A percentile compares a stretch with the other conserved stretches of the same genome.
Evolutionary conservation across 2,329 filamentous ascomycete genomes (phyloP).

Genomic region (Colletotrichum chrysophilum): DNA sequence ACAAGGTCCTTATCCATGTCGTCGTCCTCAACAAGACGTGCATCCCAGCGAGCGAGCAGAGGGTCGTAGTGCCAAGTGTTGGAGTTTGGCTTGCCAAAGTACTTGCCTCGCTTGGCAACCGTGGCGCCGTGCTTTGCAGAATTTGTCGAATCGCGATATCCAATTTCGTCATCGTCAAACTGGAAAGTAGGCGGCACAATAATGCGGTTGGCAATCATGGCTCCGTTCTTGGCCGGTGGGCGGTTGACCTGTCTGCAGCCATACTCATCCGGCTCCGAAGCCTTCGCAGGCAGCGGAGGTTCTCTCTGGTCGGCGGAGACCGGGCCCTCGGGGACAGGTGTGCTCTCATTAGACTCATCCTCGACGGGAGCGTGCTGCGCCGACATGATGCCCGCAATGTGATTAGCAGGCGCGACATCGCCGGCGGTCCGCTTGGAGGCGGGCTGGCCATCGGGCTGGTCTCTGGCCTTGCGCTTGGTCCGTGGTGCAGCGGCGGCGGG

Average conservation of each 20-base stretch:
- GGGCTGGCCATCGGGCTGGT: constrained; percentile 54
- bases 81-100: constrained; percentile 58
- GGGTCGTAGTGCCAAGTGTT: constrained; percentile 60
- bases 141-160: constrained; percentile 64
- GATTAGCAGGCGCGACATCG: constrained; percentile 22
- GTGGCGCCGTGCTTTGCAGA: constrained; percentile 59
- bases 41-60: constrained; percentile 58
- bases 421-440: constrained; percentile 53
- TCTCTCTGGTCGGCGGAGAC: constrained; percentile 30
- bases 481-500: constrained; percentile 10
- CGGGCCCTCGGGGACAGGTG: constrained; percentile 24
- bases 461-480: constrained; percentile 56
- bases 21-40: constrained; percentile 49
- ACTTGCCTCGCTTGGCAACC: constrained; percentile 57
- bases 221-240: constrained; percentile 42
- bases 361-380: constrained; percentile 30
- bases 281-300: constrained; percentile 31
- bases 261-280: constrained; percentile 53
- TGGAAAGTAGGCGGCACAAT: constrained; percentile 55
- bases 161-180: constrained; percentile 60
- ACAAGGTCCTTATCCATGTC: constrained; percentile 58
- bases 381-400: constrained; percentile 33
- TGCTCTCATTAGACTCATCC: constrained; percentile 33
- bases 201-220: constrained; percentile 53
- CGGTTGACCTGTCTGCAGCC: constrained; percentile 54